A percentile compares a stretch with the other conserved stretches of the same genome.
Conservation (phyloP, 2,329 filamentous ascomycete species). For the Esteya vermicola region DNA sequence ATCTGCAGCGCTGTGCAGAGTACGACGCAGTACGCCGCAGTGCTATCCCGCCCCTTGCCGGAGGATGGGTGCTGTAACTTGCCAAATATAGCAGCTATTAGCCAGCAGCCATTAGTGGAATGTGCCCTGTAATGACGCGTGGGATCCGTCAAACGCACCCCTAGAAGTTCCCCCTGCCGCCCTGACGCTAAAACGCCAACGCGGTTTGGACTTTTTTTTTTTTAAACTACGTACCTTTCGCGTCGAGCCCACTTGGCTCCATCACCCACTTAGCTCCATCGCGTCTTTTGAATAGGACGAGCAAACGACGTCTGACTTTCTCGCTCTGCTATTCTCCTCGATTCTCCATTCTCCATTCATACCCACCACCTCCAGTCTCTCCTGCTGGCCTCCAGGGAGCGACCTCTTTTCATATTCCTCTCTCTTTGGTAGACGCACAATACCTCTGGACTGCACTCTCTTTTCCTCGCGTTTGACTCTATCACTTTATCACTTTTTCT, state of each 20-base stretch:
- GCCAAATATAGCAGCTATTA: too few species aligned
- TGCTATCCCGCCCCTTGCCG: too few species aligned
- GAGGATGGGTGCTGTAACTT: conserved; percentile 4
- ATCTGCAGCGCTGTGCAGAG: background rate
- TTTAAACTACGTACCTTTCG: too few species aligned
- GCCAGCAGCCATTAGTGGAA: too few species aligned
- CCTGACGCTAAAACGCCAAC: conserved; percentile 12
- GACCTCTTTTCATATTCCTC: background rate
- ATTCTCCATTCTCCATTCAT: conserved; percentile 9
- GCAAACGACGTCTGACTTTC: conserved; percentile 11
- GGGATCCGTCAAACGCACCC: background rate
- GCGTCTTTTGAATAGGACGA: conserved; percentile 7
- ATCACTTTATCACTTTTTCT: background rate
- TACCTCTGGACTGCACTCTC: too few species aligned
- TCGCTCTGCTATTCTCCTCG: too few species aligned
- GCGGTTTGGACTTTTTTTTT: too few species aligned
- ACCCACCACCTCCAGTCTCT: background rate
- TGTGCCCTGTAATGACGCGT: conserved; percentile 7
- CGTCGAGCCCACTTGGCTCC: conserved; percentile 12
- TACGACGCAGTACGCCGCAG: too few species aligned
- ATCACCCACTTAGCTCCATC: too few species aligned
- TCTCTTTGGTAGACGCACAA: background rate
- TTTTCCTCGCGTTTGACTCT: too few species aligned
- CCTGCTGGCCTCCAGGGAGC: background rate
- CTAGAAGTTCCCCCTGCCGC: background rate